Base-by-base conservation (phyloP, 257 asterid species). In the Sherardia arvensis region DNA sequence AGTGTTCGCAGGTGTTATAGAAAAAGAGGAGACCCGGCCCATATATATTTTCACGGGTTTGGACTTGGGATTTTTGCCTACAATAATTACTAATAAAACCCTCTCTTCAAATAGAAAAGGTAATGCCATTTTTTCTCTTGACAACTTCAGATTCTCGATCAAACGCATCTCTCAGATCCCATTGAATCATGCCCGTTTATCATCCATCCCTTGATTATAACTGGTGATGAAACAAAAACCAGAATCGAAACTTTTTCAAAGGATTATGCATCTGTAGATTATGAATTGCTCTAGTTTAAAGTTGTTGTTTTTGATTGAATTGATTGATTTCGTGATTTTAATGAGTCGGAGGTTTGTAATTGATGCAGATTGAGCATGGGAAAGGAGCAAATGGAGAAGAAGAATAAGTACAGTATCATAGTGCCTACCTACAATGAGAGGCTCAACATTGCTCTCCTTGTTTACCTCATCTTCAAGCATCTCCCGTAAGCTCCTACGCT, bases 351-450 rank as follows among this genome's bases (percentile, higher is more conserved):
- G 61, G 30, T 49, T 23, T 57, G 4, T 21, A 34, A 21, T 61
- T 45, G 64, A 53, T 56, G 75, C 75, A 56, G 66, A 57, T 55
- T 28, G 56, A 62, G 54, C 62, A 68, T 69, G 78, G 68, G 51
- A 51, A 61, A 58, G 17, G 68, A 49, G 30, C 45, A 38, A 29
- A 30, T 68, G 70, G 76, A 61, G 78, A 83, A 77, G 76, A 72
- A 77, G 85, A 81, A 81, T 78, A 85, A 81, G 77, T 93, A 87
- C 72, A 93, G 97, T 73, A 84, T 93, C 79, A 90, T 93, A 33
- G 73, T 93, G 32, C 99, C 99, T 1, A 93, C 97, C 54, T 93
- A 89, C 86, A 93, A 93, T 43, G 99, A 93, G 76, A 93, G 99
- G 69, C 97, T 90, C 81, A 93, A 93, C 79, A 84, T 93, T 62